phyloP scores from a whole-genome alignment of 768 basidiomycete species.

The Lactarius pseudohatsudake region DNA sequence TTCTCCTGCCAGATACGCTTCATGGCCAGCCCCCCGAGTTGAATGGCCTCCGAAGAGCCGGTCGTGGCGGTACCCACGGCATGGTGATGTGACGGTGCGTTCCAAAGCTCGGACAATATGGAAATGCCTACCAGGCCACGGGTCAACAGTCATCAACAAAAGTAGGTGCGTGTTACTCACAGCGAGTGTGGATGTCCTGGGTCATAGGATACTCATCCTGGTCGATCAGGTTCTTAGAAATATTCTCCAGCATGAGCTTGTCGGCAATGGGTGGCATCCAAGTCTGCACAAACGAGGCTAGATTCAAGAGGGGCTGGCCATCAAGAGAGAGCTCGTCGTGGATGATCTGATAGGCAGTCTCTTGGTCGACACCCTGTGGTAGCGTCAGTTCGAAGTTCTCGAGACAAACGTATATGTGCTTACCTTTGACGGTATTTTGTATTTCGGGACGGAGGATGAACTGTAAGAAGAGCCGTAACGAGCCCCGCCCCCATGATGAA shows the following conservation, averaged over 20 bases:
- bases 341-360: conserved; percentile 54
- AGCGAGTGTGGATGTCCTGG: conserved; percentile 36
- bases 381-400: conserved; percentile 2
- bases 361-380: conserved; percentile 52
- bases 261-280: conserved; percentile 56
- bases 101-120: conserved; percentile 67
- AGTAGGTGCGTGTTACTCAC: conserved; percentile 7
- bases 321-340: conserved; percentile 64
- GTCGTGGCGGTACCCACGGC: conserved; percentile 72
- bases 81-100: conserved; percentile 52
- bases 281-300: conserved; percentile 68
- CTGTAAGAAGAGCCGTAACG: conserved; percentile 63
- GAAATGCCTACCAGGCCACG: conserved; percentile 44
- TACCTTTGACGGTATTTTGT: conserved; percentile 57
- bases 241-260: conserved; percentile 61
- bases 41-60: conserved; percentile 70
- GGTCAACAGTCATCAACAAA: conserved; percentile 41
- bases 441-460: conserved; percentile 71
- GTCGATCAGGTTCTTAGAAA: conserved; percentile 67
- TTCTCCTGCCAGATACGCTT: conserved; percentile 70
- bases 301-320: conserved; percentile 56
- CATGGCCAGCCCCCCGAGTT: conserved; percentile 70
- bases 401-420: not conserved
- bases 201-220: conserved; percentile 69
- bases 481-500: conserved; percentile 37